Evolutionary conservation across 768 basidiomycete genomes (phyloP).

Genomic region (Trametes meyenii): DNA sequence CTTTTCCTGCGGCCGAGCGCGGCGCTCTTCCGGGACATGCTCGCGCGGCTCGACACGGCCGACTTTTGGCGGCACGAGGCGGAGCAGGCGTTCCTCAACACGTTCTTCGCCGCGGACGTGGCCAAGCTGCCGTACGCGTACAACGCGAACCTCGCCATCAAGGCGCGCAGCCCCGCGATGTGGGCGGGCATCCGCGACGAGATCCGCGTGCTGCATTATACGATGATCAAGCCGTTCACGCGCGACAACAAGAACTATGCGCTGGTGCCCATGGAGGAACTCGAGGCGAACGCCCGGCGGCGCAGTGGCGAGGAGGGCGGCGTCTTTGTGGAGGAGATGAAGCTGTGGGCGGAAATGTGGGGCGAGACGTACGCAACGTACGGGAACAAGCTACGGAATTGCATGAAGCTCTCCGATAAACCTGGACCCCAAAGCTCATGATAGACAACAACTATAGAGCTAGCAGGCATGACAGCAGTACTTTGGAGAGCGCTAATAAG

Average conservation of each 20-base stretch:
- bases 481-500: too few species aligned
- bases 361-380: constrained; percentile 30
- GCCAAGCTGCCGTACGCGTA: constrained; percentile 44
- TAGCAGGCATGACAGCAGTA: too few species aligned
- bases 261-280: constrained; percentile 30
- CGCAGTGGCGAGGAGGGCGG: constrained; percentile 29
- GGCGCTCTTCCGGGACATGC: constrained; percentile 35
- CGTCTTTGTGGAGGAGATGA: constrained; percentile 37
- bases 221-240: constrained; percentile 37
- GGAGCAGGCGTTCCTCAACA: constrained; percentile 46
- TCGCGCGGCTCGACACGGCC: constrained; percentile 33
- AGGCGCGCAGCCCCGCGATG: constrained; percentile 34
- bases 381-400: constrained; percentile 13
- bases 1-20: constrained; percentile 39
- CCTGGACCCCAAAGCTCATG: neutral
- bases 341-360: constrained; percentile 39
- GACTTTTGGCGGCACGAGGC: constrained; percentile 38
- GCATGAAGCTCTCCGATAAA: constrained; percentile 16
- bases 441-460: too few species aligned
- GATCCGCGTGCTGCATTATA: constrained; percentile 44
- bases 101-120: constrained; percentile 41
- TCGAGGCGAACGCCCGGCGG: constrained; percentile 29
- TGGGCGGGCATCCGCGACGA: constrained; percentile 40
- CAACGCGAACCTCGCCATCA: constrained; percentile 46
- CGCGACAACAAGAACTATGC: constrained; percentile 15